These are phyloP conservation scores for Pyrus communis DNA, from an alignment of 306 rosid genomes.

Conservation along the genomic window DNA sequence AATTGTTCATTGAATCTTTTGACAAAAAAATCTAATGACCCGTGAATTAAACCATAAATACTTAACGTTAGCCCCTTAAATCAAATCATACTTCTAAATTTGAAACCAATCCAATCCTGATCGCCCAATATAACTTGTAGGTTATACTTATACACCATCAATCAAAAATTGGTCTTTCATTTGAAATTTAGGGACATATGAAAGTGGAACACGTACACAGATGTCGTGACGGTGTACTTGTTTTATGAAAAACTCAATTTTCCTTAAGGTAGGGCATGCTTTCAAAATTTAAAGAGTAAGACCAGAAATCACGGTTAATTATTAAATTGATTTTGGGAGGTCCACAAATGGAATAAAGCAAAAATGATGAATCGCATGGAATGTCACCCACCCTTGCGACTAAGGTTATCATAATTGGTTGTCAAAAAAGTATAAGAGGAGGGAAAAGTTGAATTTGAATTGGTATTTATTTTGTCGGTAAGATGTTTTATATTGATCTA, in stretches of 20 bases:
- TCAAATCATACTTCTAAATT: too few relatives aligned
- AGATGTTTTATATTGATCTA: not conserved
- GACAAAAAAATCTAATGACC: too few relatives aligned
- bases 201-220: too few relatives aligned
- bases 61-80: too few relatives aligned
- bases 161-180: not conserved
- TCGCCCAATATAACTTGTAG: not conserved
- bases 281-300: not conserved
- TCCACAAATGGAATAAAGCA: not conserved
- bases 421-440: not conserved
- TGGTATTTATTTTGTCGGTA: not conserved
- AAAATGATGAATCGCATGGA: not conserved
- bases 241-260: too few relatives aligned
- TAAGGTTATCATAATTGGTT: not conserved
- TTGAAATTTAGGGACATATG: not conserved
- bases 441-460: constrained; percentile 19
- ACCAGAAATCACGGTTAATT: not conserved
- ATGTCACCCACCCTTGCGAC: not conserved
- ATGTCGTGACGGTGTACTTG: too few relatives aligned
- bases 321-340: not conserved
- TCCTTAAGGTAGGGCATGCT: not conserved
- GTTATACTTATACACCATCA: not conserved
- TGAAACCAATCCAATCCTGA: too few relatives aligned
- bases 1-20: too few relatives aligned
- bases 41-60: too few relatives aligned